Conservation (phyloP, 768 basidiomycete genomes). For the Bullera alba region DNA sequence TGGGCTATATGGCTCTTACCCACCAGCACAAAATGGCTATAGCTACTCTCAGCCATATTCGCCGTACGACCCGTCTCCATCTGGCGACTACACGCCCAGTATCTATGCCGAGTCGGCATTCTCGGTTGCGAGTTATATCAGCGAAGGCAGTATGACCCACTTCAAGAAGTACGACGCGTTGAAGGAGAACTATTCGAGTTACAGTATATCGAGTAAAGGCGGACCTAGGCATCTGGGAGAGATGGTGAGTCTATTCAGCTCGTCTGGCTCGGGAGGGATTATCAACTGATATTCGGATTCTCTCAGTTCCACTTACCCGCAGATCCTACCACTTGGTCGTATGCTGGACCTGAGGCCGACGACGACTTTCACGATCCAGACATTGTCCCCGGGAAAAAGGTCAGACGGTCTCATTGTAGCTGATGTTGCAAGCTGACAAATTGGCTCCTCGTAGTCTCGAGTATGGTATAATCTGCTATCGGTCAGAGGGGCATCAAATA, state of each 20-base stretch:
- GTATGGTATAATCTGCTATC: constrained; percentile 63
- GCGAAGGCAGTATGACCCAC: constrained; percentile 29
- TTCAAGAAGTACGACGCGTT: constrained; percentile 29
- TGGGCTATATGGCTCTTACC: constrained; percentile 17
- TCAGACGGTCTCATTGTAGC: background rate
- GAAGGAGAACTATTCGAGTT: constrained; percentile 18
- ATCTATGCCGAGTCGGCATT: constrained; percentile 5
- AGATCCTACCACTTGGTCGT: constrained; percentile 37
- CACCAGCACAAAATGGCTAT: constrained; percentile 28
- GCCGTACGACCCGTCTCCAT: constrained; percentile 17
- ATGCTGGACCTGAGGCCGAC: constrained; percentile 39
- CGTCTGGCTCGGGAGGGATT: background rate
- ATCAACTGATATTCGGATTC: background rate
- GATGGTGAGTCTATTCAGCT: constrained; percentile 17
- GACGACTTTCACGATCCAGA: constrained; percentile 44
- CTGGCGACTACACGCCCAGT: background rate
- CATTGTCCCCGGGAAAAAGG: constrained; percentile 8
- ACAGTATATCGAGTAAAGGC: constrained; percentile 37
- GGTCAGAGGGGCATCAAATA: constrained; percentile 72
- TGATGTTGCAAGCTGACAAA: constrained; percentile 8
- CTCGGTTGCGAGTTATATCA: constrained; percentile 18
- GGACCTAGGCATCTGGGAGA: constrained; percentile 30
- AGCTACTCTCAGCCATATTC: constrained; percentile 22
- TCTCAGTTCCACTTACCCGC: constrained; percentile 37
- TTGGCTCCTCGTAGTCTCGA: constrained; percentile 35